Evolutionary conservation across 1,284 basidiomycete species (phyloP).

Genomic region (Trichosporon faecale): DNA sequence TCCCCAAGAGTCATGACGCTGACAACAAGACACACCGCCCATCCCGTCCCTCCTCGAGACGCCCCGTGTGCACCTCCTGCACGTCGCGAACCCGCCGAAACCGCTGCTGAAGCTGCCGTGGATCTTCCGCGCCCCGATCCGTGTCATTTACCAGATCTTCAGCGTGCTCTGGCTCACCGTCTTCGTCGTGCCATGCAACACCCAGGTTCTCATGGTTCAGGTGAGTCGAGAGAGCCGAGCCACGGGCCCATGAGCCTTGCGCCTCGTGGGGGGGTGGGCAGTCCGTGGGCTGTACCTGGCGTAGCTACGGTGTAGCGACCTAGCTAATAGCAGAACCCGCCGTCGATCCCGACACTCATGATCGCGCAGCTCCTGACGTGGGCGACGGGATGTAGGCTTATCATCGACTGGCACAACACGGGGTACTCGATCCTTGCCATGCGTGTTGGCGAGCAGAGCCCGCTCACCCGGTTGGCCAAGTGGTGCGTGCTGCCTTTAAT

Average conservation of each 20-base stretch:
- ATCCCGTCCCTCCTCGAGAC: constrained; percentile 65
- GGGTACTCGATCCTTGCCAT: constrained; percentile 90
- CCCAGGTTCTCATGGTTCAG: constrained; percentile 86
- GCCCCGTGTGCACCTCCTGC: constrained; percentile 63
- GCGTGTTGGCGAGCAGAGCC: constrained; percentile 65
- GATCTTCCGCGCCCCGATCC: constrained; percentile 71
- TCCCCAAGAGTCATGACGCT: not conserved
- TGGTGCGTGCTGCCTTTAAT: constrained; percentile 56
- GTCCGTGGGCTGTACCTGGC: not conserved
- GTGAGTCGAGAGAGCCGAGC: constrained; percentile 61
- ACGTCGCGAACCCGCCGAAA: constrained; percentile 65
- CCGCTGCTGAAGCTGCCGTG: constrained; percentile 64
- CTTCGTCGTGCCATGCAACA: constrained; percentile 63
- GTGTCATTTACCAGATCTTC: constrained; percentile 68
- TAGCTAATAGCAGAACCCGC: constrained; percentile 72
- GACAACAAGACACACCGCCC: constrained; percentile 65
- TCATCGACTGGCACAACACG: constrained; percentile 99
- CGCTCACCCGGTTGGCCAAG: constrained; percentile 70
- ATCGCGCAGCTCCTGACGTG: constrained; percentile 72
- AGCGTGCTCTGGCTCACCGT: constrained; percentile 62
- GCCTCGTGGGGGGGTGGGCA: not conserved
- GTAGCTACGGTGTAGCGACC: not conserved
- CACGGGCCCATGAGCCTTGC: not conserved
- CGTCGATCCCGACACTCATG: constrained; percentile 88
- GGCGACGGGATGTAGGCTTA: constrained; percentile 71